Conservation (phyloP, 306 rosid genomes). For the Quercus glauca region DNA sequence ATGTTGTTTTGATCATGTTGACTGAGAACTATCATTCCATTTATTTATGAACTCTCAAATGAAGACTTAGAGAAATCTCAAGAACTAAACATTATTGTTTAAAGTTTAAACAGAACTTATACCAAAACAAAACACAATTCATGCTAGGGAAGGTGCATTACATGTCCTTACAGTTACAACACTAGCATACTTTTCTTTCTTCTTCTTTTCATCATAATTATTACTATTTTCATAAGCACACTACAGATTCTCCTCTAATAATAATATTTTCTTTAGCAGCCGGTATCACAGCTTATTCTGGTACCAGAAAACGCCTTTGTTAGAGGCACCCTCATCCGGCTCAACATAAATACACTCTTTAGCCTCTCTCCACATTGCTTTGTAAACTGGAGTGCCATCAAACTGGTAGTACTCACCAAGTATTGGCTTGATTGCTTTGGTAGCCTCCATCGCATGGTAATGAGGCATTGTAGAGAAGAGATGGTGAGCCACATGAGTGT, state of each 20-base stretch:
- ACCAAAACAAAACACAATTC: background rate
- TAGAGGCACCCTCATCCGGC: conserved; percentile 37
- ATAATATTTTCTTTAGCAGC: background rate
- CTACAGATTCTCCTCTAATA: background rate
- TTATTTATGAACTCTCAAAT: too few relatives aligned
- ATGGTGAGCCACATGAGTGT: conserved; percentile 73
- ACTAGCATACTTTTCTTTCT: background rate
- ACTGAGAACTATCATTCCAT: too few relatives aligned
- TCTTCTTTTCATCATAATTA: background rate
- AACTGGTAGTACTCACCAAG: conserved; percentile 49
- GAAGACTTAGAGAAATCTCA: too few relatives aligned
- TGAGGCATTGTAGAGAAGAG: conserved; percentile 76
- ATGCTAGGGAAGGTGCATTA: background rate
- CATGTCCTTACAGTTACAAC: background rate
- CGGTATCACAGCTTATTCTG: conserved; percentile 40
- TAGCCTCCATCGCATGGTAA: conserved; percentile 77
- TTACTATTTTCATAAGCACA: background rate
- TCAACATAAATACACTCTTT: conserved; percentile 75
- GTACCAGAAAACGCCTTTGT: conserved; percentile 75
- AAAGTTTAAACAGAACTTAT: background rate
- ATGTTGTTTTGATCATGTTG: too few relatives aligned
- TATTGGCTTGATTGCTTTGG: conserved; percentile 51
- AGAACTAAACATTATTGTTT: background rate
- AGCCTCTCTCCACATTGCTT: conserved; percentile 86
- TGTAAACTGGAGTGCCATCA: conserved; percentile 62